phyloP scores from a whole-genome alignment of 2,329 filamentous ascomycete genomes.

The Alternaria triticina region DNA sequence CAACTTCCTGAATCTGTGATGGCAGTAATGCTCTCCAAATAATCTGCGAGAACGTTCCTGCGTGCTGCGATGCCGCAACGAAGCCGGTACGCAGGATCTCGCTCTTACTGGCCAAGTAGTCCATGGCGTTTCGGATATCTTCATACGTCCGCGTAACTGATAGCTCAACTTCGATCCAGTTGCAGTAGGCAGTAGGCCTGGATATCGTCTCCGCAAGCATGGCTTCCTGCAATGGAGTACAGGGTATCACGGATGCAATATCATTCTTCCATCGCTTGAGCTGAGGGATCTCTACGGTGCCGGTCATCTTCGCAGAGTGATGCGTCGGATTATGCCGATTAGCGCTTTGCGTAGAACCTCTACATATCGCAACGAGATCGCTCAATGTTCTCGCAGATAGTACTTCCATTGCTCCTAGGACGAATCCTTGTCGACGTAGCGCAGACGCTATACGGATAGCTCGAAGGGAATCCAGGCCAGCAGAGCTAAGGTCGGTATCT shows the following conservation, averaged over 20 bases:
- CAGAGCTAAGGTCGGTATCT: conserved; percentile 56
- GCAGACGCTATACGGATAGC: conserved; percentile 69
- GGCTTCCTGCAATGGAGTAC: conserved; percentile 75
- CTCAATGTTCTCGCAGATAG: conserved; percentile 62
- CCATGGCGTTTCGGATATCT: conserved; percentile 50
- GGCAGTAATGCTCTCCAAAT: conserved; percentile 63
- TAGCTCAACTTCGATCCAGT: conserved; percentile 73
- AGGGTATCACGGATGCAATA: conserved; percentile 58
- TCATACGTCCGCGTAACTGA: conserved; percentile 37
- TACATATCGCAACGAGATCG: conserved; percentile 27
- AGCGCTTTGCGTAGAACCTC: background rate
- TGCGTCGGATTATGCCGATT: background rate
- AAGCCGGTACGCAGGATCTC: conserved; percentile 79
- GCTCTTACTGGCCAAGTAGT: conserved; percentile 54
- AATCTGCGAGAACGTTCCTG: conserved; percentile 65
- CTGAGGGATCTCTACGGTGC: conserved; percentile 10
- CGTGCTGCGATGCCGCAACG: conserved; percentile 48
- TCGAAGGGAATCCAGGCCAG: conserved; percentile 71
- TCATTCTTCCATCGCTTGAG: conserved; percentile 12
- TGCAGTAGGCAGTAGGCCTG: conserved; percentile 72
- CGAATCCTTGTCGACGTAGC: conserved; percentile 64
- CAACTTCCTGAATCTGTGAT: conserved; percentile 54
- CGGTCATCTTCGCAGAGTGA: background rate
- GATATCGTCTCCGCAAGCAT: conserved; percentile 79
- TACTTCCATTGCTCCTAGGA: conserved; percentile 65